Conservation (phyloP, 768 basidiomycete species). For the Sutorius australiensis region DNA sequence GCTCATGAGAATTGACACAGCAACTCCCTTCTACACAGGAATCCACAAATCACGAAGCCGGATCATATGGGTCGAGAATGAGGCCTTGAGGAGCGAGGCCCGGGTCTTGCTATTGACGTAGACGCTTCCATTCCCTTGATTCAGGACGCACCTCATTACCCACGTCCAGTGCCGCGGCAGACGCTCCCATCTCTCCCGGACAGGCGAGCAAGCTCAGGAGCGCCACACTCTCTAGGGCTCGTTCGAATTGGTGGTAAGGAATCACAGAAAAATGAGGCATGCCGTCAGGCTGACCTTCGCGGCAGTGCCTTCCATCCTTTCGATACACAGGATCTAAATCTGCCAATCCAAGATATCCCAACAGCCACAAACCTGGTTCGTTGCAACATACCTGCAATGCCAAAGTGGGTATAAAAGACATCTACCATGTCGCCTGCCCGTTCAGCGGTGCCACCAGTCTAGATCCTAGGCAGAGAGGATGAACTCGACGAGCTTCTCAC, state of each 20-base stretch:
- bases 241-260: slow-evolving; percentile 5
- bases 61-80: slow-evolving; percentile 3
- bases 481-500: slow-evolving; percentile 70
- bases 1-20: neutral
- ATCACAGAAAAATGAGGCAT: neutral
- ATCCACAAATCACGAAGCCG: neutral
- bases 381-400: slow-evolving; percentile 64
- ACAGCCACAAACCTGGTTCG: slow-evolving; percentile 64
- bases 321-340: slow-evolving; percentile 92
- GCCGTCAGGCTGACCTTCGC: slow-evolving; percentile 20
- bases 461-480: slow-evolving; percentile 89
- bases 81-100: neutral
- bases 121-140: slow-evolving; percentile 18
- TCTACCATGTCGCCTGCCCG: slow-evolving; percentile 91
- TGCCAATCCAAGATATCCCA: slow-evolving; percentile 80
- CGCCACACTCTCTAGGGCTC: neutral
- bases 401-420: slow-evolving; percentile 96
- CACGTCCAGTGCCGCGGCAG: slow-evolving; percentile 1
- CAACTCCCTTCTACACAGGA: slow-evolving; percentile 12
- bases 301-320: slow-evolving; percentile 42
- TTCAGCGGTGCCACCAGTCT: slow-evolving; percentile 87
- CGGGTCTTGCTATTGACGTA: neutral
- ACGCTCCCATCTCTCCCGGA: neutral
- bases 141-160: slow-evolving; percentile 5
- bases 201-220: neutral